phyloP scores from a whole-genome alignment of 768 basidiomycete genomes.

The Porpolomopsis calyptriformis region DNA sequence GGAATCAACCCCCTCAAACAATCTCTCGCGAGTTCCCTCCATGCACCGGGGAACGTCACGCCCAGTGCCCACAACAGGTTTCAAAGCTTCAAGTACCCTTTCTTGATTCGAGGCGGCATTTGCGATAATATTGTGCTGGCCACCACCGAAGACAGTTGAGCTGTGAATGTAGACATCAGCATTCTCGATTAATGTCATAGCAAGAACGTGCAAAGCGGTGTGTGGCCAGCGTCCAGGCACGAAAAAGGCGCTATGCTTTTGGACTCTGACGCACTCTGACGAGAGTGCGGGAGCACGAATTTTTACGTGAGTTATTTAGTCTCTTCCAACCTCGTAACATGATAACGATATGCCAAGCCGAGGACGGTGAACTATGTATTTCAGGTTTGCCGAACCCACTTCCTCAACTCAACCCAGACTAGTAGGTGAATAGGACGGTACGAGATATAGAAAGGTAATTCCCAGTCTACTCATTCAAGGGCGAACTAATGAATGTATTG shows the following conservation, averaged over 20 bases:
- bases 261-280: too few species aligned
- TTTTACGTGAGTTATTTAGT: not conserved
- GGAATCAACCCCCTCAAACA: not conserved
- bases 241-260: too few species aligned
- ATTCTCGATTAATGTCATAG: too few species aligned
- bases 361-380: constrained; percentile 53
- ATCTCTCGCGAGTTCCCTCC: not conserved
- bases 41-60: not conserved
- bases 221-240: too few species aligned
- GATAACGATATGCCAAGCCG: constrained; percentile 57
- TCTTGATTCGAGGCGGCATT: too few species aligned
- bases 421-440: constrained; percentile 50
- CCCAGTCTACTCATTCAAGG: not conserved
- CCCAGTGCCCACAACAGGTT: not conserved
- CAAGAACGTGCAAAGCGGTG: too few species aligned
- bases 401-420: not conserved
- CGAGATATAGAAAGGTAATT: constrained; percentile 69
- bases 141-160: too few species aligned
- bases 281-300: too few species aligned
- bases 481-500: constrained; percentile 19
- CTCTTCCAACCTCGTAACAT: constrained; percentile 20
- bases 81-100: not conserved
- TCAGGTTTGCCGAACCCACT: constrained; percentile 30
- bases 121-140: too few species aligned
- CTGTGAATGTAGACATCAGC: too few species aligned